Evolutionary conservation across 2,329 filamentous ascomycete genomes (phyloP).

Genomic region (Dactylellina drechsleri): DNA sequence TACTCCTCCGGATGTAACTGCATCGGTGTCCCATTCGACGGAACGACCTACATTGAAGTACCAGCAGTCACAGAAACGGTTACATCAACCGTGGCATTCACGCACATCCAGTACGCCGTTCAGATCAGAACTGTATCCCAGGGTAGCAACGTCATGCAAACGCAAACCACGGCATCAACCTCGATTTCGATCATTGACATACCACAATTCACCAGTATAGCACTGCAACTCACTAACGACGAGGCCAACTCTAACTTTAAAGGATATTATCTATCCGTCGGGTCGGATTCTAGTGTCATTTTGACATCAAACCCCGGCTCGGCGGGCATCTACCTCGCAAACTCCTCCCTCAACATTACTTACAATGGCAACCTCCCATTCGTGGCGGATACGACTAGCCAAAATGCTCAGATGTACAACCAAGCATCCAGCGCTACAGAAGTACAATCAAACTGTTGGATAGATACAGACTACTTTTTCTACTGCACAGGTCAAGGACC

Average conservation of each 20-base stretch:
- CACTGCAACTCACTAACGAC: constrained; percentile 25
- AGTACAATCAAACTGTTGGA: not conserved
- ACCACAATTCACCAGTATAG: constrained; percentile 17
- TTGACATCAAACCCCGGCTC: not conserved
- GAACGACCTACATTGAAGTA: constrained; percentile 51
- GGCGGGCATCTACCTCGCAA: not conserved
- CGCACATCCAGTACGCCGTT: constrained; percentile 8
- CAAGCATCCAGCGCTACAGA: not conserved
- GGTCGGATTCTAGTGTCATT: not conserved
- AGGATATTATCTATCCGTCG: constrained; percentile 4
- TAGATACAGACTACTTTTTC: constrained; percentile 10
- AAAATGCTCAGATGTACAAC: not conserved
- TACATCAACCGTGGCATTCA: constrained; percentile 8
- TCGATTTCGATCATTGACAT: constrained; percentile 4
- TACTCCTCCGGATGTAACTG: constrained; percentile 59
- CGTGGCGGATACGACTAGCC: not conserved
- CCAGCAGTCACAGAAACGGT: constrained; percentile 49
- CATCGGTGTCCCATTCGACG: constrained; percentile 53
- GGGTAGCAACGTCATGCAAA: constrained; percentile 4
- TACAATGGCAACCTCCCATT: not conserved
- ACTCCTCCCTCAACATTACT: not conserved
- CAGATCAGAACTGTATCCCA: not conserved
- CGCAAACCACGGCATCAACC: constrained; percentile 10
- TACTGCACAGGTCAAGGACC: not conserved
- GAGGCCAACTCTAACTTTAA: not conserved